Percentiles rank a stretch among this genome's conserved stretches.
Evolutionary conservation across 345 rosid species (phyloP).

Genomic region (Citrus sp.): DNA sequence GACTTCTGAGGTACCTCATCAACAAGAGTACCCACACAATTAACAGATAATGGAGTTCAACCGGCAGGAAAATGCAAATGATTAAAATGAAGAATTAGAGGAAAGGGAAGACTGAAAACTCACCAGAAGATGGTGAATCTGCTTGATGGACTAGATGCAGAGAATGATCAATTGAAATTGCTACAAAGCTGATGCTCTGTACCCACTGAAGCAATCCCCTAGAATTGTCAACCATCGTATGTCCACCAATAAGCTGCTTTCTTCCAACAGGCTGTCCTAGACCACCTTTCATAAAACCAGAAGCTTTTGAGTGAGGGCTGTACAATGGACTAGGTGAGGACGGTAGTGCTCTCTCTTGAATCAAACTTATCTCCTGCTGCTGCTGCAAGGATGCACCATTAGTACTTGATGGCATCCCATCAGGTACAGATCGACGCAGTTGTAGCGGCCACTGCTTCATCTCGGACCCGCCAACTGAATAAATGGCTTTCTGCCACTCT

Average conservation of each 20-base stretch:
- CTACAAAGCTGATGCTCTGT: conserved; percentile 89
- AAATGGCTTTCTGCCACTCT: conserved; percentile 99
- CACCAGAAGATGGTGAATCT: conserved; percentile 73
- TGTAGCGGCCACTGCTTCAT: conserved; percentile 94
- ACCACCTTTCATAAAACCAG: conserved; percentile 85
- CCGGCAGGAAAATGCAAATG: neutral
- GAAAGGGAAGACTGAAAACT: conserved; percentile 24
- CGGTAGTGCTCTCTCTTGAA: conserved; percentile 83
- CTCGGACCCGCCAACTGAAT: conserved; percentile 88
- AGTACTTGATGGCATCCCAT: conserved; percentile 65
- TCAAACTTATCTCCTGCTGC: conserved; percentile 88
- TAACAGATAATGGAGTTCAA: neutral
- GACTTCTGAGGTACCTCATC: neutral
- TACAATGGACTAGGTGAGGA: conserved; percentile 84
- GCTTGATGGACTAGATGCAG: conserved; percentile 74
- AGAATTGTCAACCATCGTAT: conserved; percentile 56
- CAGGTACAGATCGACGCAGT: conserved; percentile 79
- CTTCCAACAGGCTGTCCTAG: conserved; percentile 73
- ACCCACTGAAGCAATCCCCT: conserved; percentile 96
- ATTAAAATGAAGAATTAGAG: neutral
- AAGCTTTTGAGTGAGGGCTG: conserved; percentile 75
- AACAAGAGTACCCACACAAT: neutral
- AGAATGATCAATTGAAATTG: conserved; percentile 83
- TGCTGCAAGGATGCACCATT: conserved; percentile 70
- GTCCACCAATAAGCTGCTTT: conserved; percentile 80